A percentile compares a stretch with the other conserved stretches of the same genome.
Evolutionary conservation across 108 stramenopile genomes (phyloP).

Genomic region (Nitzschia sp.): DNA sequence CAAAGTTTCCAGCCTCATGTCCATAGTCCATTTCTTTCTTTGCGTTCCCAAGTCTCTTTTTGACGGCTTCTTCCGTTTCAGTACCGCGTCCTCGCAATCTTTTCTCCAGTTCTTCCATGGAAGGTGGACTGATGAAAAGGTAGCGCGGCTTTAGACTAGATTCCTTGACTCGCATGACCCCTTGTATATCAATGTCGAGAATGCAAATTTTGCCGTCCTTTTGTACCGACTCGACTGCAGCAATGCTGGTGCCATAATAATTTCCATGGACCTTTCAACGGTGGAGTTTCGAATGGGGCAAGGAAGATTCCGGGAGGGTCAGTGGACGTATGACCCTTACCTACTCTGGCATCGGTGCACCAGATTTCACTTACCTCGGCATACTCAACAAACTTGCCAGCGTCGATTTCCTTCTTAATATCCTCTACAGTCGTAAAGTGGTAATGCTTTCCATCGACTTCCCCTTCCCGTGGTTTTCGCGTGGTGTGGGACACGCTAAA

Average conservation of each 20-base stretch:
- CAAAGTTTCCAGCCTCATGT: conserved; percentile 63
- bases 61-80: conserved; percentile 86
- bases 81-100: conserved; percentile 90
- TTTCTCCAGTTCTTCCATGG: conserved; percentile 84
- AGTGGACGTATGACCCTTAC: too few relatives aligned
- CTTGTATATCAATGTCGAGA: conserved; percentile 93
- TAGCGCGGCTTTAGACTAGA: conserved; percentile 51
- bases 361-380: conserved; percentile 49
- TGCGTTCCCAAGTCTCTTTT: conserved; percentile 82
- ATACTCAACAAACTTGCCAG: conserved; percentile 81
- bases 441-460: conserved; percentile 90
- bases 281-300: not conserved
- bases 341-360: too few relatives aligned
- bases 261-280: conserved; percentile 86
- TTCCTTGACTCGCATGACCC: conserved; percentile 72
- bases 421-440: conserved; percentile 84
- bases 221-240: conserved; percentile 83
- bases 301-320: too few relatives aligned
- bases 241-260: conserved; percentile 79
- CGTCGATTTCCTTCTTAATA: conserved; percentile 86
- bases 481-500: conserved; percentile 97
- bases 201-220: conserved; percentile 86
- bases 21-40: conserved; percentile 92
- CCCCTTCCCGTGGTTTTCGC: conserved; percentile 85
- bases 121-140: conserved; percentile 93